Conservation (phyloP, 768 basidiomycete genomes). For the Tylopilus rubrobrunneus region DNA sequence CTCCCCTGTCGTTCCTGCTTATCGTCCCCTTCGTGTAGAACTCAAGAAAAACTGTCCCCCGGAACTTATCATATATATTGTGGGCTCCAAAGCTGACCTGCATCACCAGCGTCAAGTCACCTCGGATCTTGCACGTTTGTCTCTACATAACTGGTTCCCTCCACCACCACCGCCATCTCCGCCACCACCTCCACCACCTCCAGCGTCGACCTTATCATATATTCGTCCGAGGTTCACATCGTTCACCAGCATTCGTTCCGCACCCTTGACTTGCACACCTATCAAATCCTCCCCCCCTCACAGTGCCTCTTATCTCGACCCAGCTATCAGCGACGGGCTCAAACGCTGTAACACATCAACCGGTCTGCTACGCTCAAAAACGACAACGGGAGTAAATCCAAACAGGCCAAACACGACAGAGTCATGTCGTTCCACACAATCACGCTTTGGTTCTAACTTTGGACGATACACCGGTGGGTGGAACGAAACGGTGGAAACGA, state of each 20-base stretch:
- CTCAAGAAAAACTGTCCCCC: constrained; percentile 85
- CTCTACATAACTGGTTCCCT: constrained; percentile 84
- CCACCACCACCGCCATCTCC: constrained; percentile 69
- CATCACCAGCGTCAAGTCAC: constrained; percentile 69
- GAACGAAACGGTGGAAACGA: constrained; percentile 55
- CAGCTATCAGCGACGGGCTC: constrained; percentile 50
- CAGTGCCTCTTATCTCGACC: constrained; percentile 60
- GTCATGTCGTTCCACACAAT: constrained; percentile 42
- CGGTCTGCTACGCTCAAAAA: constrained; percentile 47
- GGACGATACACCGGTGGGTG: constrained; percentile 49
- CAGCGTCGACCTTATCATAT: constrained; percentile 36
- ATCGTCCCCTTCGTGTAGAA: constrained; percentile 43
- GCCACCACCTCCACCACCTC: constrained; percentile 55
- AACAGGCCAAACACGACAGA: constrained; percentile 32
- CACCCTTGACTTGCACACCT: constrained; percentile 45
- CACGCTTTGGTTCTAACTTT: constrained; percentile 57
- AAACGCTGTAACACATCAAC: constrained; percentile 50
- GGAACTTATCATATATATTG: constrained; percentile 91
- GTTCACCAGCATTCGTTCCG: constrained; percentile 56
- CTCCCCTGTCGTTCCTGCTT: background rate
- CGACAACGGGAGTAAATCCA: constrained; percentile 36
- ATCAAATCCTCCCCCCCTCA: constrained; percentile 50
- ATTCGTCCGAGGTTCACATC: constrained; percentile 35
- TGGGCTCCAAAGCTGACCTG: constrained; percentile 90
- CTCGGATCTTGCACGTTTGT: constrained; percentile 76